phyloP scores from a whole-genome alignment of 768 basidiomycete genomes.

The Tulasnella sp. region DNA sequence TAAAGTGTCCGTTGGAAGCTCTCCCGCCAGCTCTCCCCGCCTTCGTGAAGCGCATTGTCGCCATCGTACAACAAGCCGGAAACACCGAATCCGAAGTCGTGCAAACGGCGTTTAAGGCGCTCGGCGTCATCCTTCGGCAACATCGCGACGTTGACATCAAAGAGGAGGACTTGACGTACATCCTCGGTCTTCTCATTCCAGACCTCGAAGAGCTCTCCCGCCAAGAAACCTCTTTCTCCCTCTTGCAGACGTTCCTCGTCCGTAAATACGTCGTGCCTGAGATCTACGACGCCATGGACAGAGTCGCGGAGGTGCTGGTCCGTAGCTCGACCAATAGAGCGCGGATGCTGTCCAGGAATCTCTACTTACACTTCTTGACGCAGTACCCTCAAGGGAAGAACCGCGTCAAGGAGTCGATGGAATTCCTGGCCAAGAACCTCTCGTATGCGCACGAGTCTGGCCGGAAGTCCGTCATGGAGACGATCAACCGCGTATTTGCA shows the following conservation, averaged over 20 bases:
- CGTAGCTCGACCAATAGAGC: constrained; percentile 84
- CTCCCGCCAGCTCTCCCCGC: constrained; percentile 67
- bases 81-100: constrained; percentile 82
- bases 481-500: constrained; percentile 66
- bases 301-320: constrained; percentile 81
- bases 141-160: constrained; percentile 67
- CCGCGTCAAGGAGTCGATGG: constrained; percentile 74
- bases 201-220: constrained; percentile 83
- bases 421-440: constrained; percentile 83
- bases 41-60: constrained; percentile 69
- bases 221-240: constrained; percentile 74
- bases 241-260: constrained; percentile 81
- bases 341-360: constrained; percentile 80
- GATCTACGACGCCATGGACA: constrained; percentile 94
- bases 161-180: constrained; percentile 76
- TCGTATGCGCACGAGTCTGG: constrained; percentile 86
- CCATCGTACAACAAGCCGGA: constrained; percentile 68
- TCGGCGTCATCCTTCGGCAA: constrained; percentile 84
- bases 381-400: constrained; percentile 97
- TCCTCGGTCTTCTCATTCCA: constrained; percentile 74
- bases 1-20: constrained; percentile 70
- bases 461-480: constrained; percentile 83
- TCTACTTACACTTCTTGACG: constrained; percentile 84
- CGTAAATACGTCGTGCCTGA: constrained; percentile 90
- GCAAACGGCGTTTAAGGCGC: constrained; percentile 75